These are phyloP conservation scores for Pichia sp. DNA, from an alignment of 1,139 yeast genomes.

Conservation along the genomic window DNA sequence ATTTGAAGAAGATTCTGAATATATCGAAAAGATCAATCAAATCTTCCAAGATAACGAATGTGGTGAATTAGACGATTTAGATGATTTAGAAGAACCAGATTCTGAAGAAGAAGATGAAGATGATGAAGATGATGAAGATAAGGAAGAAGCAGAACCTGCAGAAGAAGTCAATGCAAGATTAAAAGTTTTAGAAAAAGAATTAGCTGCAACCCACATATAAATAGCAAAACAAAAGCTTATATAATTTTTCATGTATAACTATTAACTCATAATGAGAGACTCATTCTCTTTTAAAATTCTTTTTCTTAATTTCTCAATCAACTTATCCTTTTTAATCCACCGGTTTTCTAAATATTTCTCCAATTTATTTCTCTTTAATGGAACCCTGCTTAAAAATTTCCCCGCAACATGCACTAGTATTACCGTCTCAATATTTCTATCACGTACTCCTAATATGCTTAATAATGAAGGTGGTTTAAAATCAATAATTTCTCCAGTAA, in stretches of 20 bases:
- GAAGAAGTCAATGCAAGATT: constrained; percentile 32
- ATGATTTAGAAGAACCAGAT: constrained; percentile 87
- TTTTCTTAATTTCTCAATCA: constrained; percentile 34
- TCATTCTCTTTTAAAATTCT: constrained; percentile 24
- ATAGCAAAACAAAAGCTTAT: not conserved
- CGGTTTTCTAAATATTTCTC: constrained; percentile 67
- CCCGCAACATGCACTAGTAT: constrained; percentile 47
- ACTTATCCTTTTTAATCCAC: constrained; percentile 66
- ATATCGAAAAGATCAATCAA: constrained; percentile 48
- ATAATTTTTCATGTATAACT: no score
- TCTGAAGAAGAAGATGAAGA: constrained; percentile 80
- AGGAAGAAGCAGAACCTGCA: constrained; percentile 44
- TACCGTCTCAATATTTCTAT: constrained; percentile 33
- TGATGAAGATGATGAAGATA: constrained; percentile 60
- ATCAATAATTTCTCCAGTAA: constrained; percentile 7
- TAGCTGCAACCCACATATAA: constrained; percentile 37
- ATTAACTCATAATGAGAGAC: no score
- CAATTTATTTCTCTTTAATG: constrained; percentile 44
- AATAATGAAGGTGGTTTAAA: constrained; percentile 47
- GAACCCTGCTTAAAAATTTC: constrained; percentile 43
- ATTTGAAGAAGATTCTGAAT: constrained; percentile 70
- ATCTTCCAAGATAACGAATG: constrained; percentile 67
- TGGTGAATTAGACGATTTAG: constrained; percentile 86
- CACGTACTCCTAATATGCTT: constrained; percentile 44
- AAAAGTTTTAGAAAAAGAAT: constrained; percentile 52